These are phyloP conservation scores for Russula lepida DNA, from an alignment of 768 basidiomycete genomes.

Conservation along the genomic window DNA sequence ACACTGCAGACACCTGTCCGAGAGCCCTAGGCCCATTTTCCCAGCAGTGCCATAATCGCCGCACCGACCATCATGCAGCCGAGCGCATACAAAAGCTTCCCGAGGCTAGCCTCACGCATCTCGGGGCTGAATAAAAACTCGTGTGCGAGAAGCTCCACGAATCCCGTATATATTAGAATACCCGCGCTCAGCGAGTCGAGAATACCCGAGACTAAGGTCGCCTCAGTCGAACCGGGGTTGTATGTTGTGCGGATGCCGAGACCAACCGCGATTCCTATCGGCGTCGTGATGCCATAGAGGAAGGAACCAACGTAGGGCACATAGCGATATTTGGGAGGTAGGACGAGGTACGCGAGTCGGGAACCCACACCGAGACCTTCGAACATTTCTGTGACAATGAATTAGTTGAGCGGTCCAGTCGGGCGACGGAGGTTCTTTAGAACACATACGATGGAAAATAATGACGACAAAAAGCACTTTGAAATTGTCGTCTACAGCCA, in stretches of 20 bases:
- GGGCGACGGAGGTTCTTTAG: neutral
- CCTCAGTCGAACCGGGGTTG: slow-evolving; percentile 69
- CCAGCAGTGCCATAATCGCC: slow-evolving; percentile 85
- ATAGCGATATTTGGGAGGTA: slow-evolving; percentile 46
- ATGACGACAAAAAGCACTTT: slow-evolving; percentile 83
- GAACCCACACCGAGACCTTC: slow-evolving; percentile 92
- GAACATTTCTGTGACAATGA: slow-evolving; percentile 61
- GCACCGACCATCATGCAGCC: slow-evolving; percentile 76
- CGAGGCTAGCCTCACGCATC: slow-evolving; percentile 64
- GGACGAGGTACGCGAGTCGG: slow-evolving; percentile 67
- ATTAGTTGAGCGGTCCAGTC: neutral
- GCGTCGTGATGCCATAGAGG: slow-evolving; percentile 71
- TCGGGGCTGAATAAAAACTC: slow-evolving; percentile 89
- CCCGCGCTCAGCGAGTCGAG: slow-evolving; percentile 83
- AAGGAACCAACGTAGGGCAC: slow-evolving; percentile 53
- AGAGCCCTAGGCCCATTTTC: slow-evolving; percentile 64
- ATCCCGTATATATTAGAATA: slow-evolving; percentile 79
- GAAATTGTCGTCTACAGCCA: slow-evolving; percentile 81
- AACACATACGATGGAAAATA: slow-evolving; percentile 78
- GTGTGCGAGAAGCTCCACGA: slow-evolving; percentile 89
- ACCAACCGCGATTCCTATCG: slow-evolving; percentile 81
- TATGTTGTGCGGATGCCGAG: slow-evolving; percentile 70
- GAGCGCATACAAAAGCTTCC: slow-evolving; percentile 63
- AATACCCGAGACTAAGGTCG: slow-evolving; percentile 75
- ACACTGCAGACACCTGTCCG: no score